Base-by-base conservation (phyloP, 2,329 filamentous ascomycete species). In the Penicillium sp. region DNA sequence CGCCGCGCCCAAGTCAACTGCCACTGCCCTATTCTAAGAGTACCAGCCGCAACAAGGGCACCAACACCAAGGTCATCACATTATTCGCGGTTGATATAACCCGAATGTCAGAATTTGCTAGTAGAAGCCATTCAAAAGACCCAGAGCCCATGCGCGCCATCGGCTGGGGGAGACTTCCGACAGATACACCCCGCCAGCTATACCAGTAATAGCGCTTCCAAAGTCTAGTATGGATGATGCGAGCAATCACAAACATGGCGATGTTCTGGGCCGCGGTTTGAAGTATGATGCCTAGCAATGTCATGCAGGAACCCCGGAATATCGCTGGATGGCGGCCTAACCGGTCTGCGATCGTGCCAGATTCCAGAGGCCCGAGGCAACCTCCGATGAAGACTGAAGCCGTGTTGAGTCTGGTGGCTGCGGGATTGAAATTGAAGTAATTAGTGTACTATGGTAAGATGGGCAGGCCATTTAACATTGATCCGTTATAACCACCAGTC, bases 401-500 rank as follows among this genome's bases (percentile, higher is more conserved):
- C 4, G 82, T 86, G 62, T 85, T 85, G 16, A 87, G 75, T 3
- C 81, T 82, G 0, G 77, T 81, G 0, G 83, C 84, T 0, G 81
- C 79, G 0, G 80, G 69, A n/a, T 73, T 85, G 7, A 86, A 78
- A 4, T 78, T 64, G 71, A 87, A 86, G 67, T 86, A 86, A 39
- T 83, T 76, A 0, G 77, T 80, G 66, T 86, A 87, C 0, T 78
- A 80, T 0, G 83, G 82, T 16, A 87, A 68, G 58, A 87, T 85
- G 58, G 85, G 83, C 24, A 87, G 75, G 0, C 82, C 83, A 59
- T 85, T 85, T 71, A 85, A n/a, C n/a, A 75, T 82, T 2, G 80
- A 83, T 2, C 78, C 78, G 57, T 83, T 80, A 54, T 81, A 73
- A 10, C 69, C 70, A 11, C 63, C 51, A 14, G 69, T 71, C 68